Percentiles rank a stretch among this genome's conserved stretches.
phyloP scores from a whole-genome alignment of 139 green algal genomes.

The Chlamydomonas incerta region DNA sequence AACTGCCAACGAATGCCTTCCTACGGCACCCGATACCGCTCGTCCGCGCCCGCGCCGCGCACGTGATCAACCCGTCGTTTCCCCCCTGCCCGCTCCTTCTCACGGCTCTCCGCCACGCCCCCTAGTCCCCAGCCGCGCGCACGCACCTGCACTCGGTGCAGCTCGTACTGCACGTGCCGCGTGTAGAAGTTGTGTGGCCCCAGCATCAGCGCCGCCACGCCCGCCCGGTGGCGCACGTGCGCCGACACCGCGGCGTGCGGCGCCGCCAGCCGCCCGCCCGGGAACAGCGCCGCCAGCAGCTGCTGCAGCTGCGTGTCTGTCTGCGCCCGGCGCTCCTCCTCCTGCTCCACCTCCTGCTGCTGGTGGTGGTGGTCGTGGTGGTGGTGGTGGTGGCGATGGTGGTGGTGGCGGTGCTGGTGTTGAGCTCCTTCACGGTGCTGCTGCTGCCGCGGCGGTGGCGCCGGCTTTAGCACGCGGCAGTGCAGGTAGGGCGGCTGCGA shows the following conservation, averaged over 20 bases:
- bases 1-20: no score
- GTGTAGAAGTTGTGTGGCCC: conserved; percentile 40
- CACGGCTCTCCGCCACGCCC: no score
- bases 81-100: no score
- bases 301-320: background rate
- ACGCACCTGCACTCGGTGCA: background rate
- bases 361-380: no score
- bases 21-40: no score
- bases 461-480: background rate
- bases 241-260: background rate
- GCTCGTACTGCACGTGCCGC: conserved; percentile 33
- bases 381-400: no score
- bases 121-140: no score
- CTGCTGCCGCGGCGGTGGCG: background rate
- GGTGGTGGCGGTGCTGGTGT: no score
- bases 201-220: conserved; percentile 25
- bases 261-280: background rate
- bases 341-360: background rate
- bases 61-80: no score
- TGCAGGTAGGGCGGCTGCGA: conserved; percentile 6
- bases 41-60: no score
- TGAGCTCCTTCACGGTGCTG: background rate
- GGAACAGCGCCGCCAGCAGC: background rate
- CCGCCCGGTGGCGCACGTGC: conserved; percentile 5
- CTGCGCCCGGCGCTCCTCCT: background rate